These are phyloP conservation scores for Apiotrichum sp. DNA, from an alignment of 1,284 basidiomycete species.

Conservation along the genomic window DNA sequence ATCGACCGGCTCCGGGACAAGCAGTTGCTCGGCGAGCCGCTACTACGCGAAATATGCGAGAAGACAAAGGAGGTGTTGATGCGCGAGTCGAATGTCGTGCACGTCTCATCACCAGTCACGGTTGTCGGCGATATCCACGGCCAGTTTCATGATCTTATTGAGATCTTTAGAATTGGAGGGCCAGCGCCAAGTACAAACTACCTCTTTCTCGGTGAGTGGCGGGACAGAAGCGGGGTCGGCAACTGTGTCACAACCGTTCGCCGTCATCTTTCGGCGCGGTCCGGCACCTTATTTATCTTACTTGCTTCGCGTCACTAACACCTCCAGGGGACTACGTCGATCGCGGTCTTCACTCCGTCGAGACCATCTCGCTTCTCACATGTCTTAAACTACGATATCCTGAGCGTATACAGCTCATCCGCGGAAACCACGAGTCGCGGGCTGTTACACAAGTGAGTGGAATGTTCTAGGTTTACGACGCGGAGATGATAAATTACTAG, in stretches of 20 bases:
- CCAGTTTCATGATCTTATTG: conserved; percentile 98
- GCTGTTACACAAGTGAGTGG: conserved; percentile 87
- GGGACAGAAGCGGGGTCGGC: neutral
- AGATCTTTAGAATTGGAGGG: conserved; percentile 98
- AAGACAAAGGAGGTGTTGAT: conserved; percentile 98
- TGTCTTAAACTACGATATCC: conserved; percentile 97
- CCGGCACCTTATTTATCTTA: too few species aligned
- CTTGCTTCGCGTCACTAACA: neutral
- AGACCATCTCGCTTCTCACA: conserved; percentile 94
- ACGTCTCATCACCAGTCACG: conserved; percentile 95
- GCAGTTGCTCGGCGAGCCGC: conserved; percentile 84
- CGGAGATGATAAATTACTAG: conserved; percentile 30
- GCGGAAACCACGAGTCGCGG: conserved; percentile 96
- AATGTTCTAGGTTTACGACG: neutral
- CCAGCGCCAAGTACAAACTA: conserved; percentile 96
- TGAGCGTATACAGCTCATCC: conserved; percentile 90
- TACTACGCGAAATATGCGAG: conserved; percentile 93
- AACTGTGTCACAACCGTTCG: too few species aligned
- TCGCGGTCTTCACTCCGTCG: conserved; percentile 93
- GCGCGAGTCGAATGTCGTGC: conserved; percentile 98
- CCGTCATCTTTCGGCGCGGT: too few species aligned
- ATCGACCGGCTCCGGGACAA: conserved; percentile 84
- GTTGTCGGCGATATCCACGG: conserved; percentile 98
- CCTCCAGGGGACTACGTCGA: conserved; percentile 90
- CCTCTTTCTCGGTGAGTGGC: conserved; percentile 76